A percentile compares a stretch with the other conserved stretches of the same genome.
phyloP scores from a whole-genome alignment of 208 protist genomes.

The Wallacemonas sp. region DNA sequence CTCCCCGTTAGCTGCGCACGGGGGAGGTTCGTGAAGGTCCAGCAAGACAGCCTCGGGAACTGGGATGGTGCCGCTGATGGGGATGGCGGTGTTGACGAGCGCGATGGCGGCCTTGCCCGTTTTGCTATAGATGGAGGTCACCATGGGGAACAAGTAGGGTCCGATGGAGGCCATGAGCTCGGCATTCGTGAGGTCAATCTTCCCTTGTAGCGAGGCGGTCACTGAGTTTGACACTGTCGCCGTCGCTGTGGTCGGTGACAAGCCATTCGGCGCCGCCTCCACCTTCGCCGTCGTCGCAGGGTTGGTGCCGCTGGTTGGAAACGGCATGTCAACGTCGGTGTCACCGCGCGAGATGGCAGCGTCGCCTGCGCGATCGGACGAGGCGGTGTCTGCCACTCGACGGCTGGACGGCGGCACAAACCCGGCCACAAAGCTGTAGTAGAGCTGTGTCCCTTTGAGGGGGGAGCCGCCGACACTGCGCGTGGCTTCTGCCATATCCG shows the following conservation, averaged over 20 bases:
- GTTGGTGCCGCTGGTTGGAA: neutral
- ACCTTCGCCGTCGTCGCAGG: slow-evolving; percentile 13
- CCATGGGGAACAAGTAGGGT: slow-evolving; percentile 24
- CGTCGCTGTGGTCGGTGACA: slow-evolving; percentile 17
- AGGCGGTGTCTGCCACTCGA: too few species aligned
- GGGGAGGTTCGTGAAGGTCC: slow-evolving; percentile 9
- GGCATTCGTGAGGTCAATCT: slow-evolving; percentile 4
- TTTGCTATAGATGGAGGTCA: slow-evolving; percentile 16
- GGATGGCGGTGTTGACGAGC: slow-evolving; percentile 11
- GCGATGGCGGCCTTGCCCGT: slow-evolving; percentile 5
- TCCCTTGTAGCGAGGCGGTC: neutral
- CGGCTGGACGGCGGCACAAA: neutral
- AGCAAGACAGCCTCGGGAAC: slow-evolving; percentile 18
- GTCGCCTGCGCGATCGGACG: too few species aligned
- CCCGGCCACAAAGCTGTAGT: neutral
- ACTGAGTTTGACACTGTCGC: neutral
- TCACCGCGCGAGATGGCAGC: too few species aligned
- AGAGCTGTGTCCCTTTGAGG: neutral
- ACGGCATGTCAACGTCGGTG: neutral
- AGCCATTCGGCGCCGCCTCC: slow-evolving; percentile 20
- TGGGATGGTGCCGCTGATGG: neutral
- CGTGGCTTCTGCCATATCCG: slow-evolving; percentile 22
- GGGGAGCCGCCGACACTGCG: neutral
- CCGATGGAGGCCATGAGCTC: slow-evolving; percentile 38
- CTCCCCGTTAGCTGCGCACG: neutral